A percentile compares a stretch with the other conserved stretches of the same genome.
Conservation (phyloP, 345 rosid genomes). For the Acer campestre region DNA sequence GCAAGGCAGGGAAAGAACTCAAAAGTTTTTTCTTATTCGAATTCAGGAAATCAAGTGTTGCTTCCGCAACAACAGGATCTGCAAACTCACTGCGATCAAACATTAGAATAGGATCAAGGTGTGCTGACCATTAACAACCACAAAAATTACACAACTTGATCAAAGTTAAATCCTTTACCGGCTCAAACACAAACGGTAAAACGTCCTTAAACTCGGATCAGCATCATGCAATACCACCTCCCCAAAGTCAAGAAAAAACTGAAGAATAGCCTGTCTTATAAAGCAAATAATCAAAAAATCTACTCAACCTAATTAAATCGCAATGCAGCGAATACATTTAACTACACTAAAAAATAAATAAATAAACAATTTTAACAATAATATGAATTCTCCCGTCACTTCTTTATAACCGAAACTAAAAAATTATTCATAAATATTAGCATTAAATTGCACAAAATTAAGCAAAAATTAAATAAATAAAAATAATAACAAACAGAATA, state of each 20-base stretch:
- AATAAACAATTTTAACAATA: not conserved
- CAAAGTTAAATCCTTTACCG: constrained; percentile 48
- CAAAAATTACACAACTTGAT: not conserved
- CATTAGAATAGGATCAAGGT: constrained; percentile 34
- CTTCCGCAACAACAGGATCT: constrained; percentile 85
- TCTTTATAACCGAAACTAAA: not conserved
- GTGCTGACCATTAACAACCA: not conserved
- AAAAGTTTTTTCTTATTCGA: constrained; percentile 68
- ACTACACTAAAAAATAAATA: no score
- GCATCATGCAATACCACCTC: constrained; percentile 91
- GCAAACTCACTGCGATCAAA: constrained; percentile 82
- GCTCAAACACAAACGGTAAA: constrained; percentile 87
- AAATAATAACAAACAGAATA: not conserved
- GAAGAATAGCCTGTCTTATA: constrained; percentile 69
- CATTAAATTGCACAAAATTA: not conserved
- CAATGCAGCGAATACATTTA: not conserved
- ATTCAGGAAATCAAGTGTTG: constrained; percentile 80
- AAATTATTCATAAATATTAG: no score
- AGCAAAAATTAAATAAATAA: not conserved
- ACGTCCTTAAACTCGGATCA: constrained; percentile 75
- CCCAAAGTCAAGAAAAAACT: constrained; percentile 84
- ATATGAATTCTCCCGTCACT: not conserved
- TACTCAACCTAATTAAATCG: not conserved
- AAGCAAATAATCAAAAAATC: not conserved
- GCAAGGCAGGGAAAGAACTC: constrained; percentile 64